Conservation (phyloP, 2,329 filamentous ascomycete genomes). For the Myotisia sp. region DNA sequence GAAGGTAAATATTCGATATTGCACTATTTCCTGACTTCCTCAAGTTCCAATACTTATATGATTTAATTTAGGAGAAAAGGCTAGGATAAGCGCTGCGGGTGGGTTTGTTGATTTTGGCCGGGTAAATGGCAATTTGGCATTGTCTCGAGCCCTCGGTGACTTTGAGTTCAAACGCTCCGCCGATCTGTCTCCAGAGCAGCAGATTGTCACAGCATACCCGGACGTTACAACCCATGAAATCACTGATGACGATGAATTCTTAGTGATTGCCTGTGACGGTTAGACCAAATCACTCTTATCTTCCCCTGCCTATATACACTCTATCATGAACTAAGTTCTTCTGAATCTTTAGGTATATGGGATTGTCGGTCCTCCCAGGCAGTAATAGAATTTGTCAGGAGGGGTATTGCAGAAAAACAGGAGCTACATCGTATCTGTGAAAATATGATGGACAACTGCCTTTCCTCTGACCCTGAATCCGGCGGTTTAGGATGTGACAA, state of each 20-base stretch:
- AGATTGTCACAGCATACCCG: slow-evolving; percentile 94
- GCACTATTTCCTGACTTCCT: neutral
- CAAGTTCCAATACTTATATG: slow-evolving; percentile 7
- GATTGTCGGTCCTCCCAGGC: slow-evolving; percentile 98
- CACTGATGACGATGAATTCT: slow-evolving; percentile 85
- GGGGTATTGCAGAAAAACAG: slow-evolving; percentile 93
- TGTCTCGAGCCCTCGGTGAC: slow-evolving; percentile 94
- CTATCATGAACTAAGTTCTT: slow-evolving; percentile 5
- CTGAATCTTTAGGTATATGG: slow-evolving; percentile 65
- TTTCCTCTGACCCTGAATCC: slow-evolving; percentile 94
- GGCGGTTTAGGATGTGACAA: slow-evolving; percentile 97
- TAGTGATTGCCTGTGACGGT: slow-evolving; percentile 89
- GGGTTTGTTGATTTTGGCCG: slow-evolving; percentile 97
- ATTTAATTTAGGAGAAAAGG: slow-evolving; percentile 73
- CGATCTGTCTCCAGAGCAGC: slow-evolving; percentile 90
- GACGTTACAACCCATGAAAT: slow-evolving; percentile 88
- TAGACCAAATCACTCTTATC: slow-evolving; percentile 23
- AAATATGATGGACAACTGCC: slow-evolving; percentile 99
- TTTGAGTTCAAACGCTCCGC: slow-evolving; percentile 99
- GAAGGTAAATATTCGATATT: slow-evolving; percentile 49
- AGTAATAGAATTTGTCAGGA: slow-evolving; percentile 89
- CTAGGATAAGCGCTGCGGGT: slow-evolving; percentile 84
- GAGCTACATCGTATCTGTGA: slow-evolving; percentile 90
- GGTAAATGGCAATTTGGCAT: slow-evolving; percentile 92
- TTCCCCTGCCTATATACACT: slow-evolving; percentile 10